Conservation (phyloP, 1,284 basidiomycete genomes). For the Fomitopsis palustris region DNA sequence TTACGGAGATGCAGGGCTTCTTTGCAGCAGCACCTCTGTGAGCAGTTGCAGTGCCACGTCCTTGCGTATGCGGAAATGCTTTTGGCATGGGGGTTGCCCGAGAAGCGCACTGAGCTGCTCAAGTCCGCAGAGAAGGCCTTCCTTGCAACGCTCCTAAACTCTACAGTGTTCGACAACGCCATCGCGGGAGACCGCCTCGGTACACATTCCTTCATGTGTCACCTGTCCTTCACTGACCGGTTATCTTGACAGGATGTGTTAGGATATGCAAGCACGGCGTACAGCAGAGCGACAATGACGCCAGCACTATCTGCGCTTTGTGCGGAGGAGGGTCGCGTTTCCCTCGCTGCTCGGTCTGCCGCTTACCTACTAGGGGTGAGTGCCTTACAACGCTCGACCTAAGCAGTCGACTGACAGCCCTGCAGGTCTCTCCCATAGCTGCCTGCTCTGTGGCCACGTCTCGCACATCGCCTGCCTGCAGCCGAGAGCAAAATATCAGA, state of each 20-base stretch:
- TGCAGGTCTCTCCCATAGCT: conserved; percentile 25
- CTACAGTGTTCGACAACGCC: conserved; percentile 28
- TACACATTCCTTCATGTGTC: conserved; percentile 1
- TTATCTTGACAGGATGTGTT: conserved; percentile 24
- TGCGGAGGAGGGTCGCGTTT: conserved; percentile 45
- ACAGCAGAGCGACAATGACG: conserved; percentile 12
- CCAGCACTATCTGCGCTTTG: conserved; percentile 35
- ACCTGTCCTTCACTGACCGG: not conserved
- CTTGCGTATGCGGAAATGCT: conserved; percentile 73
- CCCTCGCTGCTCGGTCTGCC: conserved; percentile 68
- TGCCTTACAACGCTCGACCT: not conserved
- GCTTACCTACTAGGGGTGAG: conserved; percentile 75
- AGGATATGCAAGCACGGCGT: conserved; percentile 30
- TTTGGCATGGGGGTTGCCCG: conserved; percentile 63
- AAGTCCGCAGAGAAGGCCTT: conserved; percentile 48
- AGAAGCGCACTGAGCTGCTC: conserved; percentile 67
- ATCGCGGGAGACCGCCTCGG: conserved; percentile 30
- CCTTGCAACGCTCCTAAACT: conserved; percentile 20
- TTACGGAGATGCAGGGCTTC: not conserved
- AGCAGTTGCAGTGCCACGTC: conserved; percentile 57
- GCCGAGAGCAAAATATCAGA: conserved; percentile 12
- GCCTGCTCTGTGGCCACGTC: conserved; percentile 25
- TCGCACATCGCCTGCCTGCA: conserved; percentile 27
- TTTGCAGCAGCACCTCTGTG: conserved; percentile 18
- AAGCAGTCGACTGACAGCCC: not conserved